Evolutionary conservation across 1,284 basidiomycete genomes (phyloP), one percentile per base, ranked within the genome.

Genomic region (Malassezia caprae): DNA sequence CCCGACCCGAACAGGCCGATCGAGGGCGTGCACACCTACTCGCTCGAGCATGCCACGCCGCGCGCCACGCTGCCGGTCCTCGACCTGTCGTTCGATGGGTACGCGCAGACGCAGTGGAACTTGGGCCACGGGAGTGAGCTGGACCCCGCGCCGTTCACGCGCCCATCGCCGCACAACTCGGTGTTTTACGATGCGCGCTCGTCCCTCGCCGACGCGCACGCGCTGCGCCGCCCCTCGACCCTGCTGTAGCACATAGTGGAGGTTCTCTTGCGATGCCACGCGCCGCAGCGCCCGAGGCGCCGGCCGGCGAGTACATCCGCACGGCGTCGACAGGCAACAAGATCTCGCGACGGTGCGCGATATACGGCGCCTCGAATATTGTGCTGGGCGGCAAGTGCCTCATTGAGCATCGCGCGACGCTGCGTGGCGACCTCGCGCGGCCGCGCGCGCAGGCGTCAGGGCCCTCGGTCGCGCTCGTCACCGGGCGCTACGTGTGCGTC

Each of bases 311-410:
- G 39, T 72, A 69, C 48, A 63, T 72, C 34, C 61, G 65, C 47
- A 72, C 69, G 13, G 60, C 64, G n/a, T 83, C 87, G 67, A 87
- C 86, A 59, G 86, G 86, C 50, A 88, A 91, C 78, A 91, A 91
- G 76, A 90, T 96, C 48, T 94, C 90, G 31, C 83, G 90, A 44
- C 83, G 87, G 61, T 88, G 90, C 8, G 84, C 84, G n/a, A 96
- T 98, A 64, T 82, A 85, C 40, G 94, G 94, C 8, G 88, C 90
- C 7, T 86, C 90, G 72, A 96, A 96, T 73, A 98, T 98, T 72
- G 88, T 96, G 58, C 83, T 99, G 2, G 90, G 89, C 31, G 94
- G 93, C 37, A 96, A 96, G 78, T 93, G 89, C 4, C 88, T 98
- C 73, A 93, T 99, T 52, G 86, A 90, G 12, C 86, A 82, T 48